A percentile compares a stretch with the other conserved stretches of the same genome.
phyloP scores from a whole-genome alignment of 78 protist genomes.

The Anaeramoeba ignava region DNA sequence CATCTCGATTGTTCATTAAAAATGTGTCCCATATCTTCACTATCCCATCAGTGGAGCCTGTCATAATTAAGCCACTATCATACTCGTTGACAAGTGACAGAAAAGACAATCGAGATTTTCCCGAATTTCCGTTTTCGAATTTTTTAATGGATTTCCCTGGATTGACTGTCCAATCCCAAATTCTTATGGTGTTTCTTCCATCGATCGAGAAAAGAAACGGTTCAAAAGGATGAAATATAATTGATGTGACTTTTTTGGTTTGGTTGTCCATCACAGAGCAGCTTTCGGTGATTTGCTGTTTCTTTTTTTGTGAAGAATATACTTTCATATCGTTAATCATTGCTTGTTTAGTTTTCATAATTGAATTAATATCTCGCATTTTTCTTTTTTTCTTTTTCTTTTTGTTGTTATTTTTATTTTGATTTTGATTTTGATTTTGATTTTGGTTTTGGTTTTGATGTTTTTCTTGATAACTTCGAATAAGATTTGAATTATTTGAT shows the following conservation, averaged over 20 bases:
- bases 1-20: neutral
- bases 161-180: neutral
- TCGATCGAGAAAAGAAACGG: neutral
- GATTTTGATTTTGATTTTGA: no score
- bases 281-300: no score
- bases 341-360: no score
- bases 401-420: no score
- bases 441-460: no score
- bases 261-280: neutral
- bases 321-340: no score
- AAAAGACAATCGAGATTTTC: neutral
- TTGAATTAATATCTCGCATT: no score
- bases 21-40: neutral
- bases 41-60: neutral
- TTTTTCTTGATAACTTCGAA: no score
- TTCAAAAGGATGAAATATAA: neutral
- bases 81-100: neutral
- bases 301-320: no score
- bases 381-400: no score
- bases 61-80: neutral
- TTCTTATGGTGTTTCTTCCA: neutral
- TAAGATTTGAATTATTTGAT: no score
- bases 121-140: neutral
- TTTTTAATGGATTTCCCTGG: no score
- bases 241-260: neutral